phyloP scores from a whole-genome alignment of 1,139 yeast species.

The Blastobotrys illinoisensis region DNA sequence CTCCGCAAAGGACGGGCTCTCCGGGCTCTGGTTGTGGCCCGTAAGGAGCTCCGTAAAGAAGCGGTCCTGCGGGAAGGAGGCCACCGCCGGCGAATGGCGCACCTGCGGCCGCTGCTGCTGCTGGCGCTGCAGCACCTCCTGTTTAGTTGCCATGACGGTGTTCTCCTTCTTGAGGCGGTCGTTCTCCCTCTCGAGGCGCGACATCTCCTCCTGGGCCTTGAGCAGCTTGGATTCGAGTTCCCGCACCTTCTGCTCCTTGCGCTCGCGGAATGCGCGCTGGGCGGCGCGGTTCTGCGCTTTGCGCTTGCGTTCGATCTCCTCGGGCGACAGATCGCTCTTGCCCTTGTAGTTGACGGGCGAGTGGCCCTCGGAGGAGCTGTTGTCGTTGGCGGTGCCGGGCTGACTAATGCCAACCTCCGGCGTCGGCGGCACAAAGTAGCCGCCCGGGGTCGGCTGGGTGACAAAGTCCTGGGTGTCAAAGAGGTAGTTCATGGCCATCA shows the following conservation, averaged over 20 bases:
- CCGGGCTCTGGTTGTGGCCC: slow-evolving; percentile 17
- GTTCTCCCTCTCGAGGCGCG: slow-evolving; percentile 46
- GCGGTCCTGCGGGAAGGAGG: slow-evolving; percentile 22
- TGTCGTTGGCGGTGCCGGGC: neutral
- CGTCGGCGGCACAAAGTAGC: neutral
- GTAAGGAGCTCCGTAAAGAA: slow-evolving; percentile 22
- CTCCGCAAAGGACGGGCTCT: slow-evolving; percentile 22
- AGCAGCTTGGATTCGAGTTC: slow-evolving; percentile 58
- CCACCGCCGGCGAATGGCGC: slow-evolving; percentile 1
- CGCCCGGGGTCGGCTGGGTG: neutral
- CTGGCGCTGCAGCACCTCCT: slow-evolving; percentile 41
- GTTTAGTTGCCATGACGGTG: slow-evolving; percentile 52
- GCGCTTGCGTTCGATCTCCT: slow-evolving; percentile 41
- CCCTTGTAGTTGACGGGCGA: neutral
- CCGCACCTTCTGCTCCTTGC: slow-evolving; percentile 69
- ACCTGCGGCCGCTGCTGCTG: slow-evolving; percentile 2
- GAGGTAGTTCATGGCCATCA: neutral
- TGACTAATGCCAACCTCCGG: neutral
- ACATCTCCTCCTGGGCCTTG: slow-evolving; percentile 56
- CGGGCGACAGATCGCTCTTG: neutral
- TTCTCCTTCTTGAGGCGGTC: slow-evolving; percentile 51
- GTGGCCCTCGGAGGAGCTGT: neutral
- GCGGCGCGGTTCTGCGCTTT: slow-evolving; percentile 88
- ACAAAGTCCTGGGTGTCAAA: neutral
- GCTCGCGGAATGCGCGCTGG: slow-evolving; percentile 81